Conservation (phyloP, 805 yeast species). For the Yarrowia deformans region DNA sequence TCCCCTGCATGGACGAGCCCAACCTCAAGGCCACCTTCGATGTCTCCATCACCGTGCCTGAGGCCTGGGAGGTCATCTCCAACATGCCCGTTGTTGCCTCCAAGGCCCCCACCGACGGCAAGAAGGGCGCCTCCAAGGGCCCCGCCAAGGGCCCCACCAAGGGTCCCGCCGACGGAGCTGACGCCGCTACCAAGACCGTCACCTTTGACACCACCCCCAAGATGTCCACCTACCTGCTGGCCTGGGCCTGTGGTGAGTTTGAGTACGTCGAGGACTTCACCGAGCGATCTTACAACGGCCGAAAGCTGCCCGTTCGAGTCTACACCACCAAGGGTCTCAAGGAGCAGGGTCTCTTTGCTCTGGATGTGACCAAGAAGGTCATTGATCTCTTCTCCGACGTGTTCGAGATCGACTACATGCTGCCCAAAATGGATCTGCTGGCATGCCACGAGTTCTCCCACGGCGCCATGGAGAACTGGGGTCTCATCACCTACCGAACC, state of each 20-base stretch:
- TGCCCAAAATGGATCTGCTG: slow-evolving; percentile 82
- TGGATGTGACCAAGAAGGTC: slow-evolving; percentile 76
- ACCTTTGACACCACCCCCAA: slow-evolving; percentile 81
- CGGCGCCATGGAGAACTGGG: slow-evolving; percentile 90
- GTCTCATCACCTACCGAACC: slow-evolving; percentile 75
- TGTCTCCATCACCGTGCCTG: slow-evolving; percentile 59
- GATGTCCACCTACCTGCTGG: slow-evolving; percentile 86
- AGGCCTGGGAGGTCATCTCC: slow-evolving; percentile 49
- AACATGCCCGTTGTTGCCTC: slow-evolving; percentile 66
- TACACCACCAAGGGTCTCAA: slow-evolving; percentile 82
- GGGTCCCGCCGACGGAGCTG: slow-evolving; percentile 44
- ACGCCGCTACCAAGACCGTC: slow-evolving; percentile 79
- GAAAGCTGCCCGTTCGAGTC: slow-evolving; percentile 78
- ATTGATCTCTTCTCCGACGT: slow-evolving; percentile 74
- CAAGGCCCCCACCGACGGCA: slow-evolving; percentile 62
- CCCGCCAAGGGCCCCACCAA: slow-evolving; percentile 37
- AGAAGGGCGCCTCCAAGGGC: slow-evolving; percentile 54
- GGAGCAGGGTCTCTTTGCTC: slow-evolving; percentile 73
- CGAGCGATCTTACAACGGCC: slow-evolving; percentile 54
- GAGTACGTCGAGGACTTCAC: slow-evolving; percentile 67
- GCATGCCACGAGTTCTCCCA: slow-evolving; percentile 85
- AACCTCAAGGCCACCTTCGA: slow-evolving; percentile 77
- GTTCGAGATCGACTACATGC: slow-evolving; percentile 77
- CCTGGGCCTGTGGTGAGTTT: slow-evolving; percentile 82
- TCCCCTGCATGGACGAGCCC: slow-evolving; percentile 88